Evolutionary conservation across 176 grass and related monocot genomes (phyloP).

Genomic region (Zoysia pacifica): DNA sequence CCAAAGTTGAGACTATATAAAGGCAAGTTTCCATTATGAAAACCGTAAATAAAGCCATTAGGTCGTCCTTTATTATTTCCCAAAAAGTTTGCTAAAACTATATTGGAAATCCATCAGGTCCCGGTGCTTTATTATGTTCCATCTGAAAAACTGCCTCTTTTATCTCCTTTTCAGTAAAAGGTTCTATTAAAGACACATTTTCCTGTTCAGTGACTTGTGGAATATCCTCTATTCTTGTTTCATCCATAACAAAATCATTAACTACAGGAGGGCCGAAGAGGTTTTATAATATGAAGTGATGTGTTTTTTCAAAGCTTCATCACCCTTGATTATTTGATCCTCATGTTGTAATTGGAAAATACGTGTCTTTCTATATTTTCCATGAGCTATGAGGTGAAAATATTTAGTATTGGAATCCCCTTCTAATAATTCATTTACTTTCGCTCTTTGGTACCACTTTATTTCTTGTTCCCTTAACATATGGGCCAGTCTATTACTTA

Average conservation of each 20-base stretch:
- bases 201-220: neutral
- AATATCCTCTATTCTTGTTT: neutral
- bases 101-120: neutral
- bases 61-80: neutral
- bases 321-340: neutral
- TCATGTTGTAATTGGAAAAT: neutral
- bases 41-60: neutral
- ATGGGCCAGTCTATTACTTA: neutral
- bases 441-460: neutral
- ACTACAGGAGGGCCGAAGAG: neutral
- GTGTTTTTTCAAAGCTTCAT: neutral
- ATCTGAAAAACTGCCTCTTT: neutral
- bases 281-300: neutral
- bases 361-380: neutral
- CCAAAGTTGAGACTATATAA: neutral
- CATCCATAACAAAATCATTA: neutral
- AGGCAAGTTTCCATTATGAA: too few relatives aligned
- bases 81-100: neutral
- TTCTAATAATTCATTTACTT: neutral
- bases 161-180: neutral
- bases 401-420: neutral
- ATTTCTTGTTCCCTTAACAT: neutral
- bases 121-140: neutral
- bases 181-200: neutral
- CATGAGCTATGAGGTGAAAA: neutral